Base-by-base conservation (phyloP, 169 alveolate species). In the Plasmodium adleri region DNA sequence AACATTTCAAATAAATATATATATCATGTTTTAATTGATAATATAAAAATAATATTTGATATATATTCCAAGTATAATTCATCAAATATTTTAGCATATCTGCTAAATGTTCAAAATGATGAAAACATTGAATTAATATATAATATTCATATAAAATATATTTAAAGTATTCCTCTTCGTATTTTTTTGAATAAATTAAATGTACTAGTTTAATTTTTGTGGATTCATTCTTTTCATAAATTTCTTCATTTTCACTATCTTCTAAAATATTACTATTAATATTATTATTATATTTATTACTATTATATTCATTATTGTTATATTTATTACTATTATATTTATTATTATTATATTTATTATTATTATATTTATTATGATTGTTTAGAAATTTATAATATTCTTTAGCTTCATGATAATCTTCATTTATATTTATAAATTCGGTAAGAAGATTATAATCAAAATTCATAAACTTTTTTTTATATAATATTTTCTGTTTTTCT, bases 11-110 rank as follows among this genome's bases (percentile, higher is more conserved):
- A 52, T 26, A 78, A 13, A 64, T n/a, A 20, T 63, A 3, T 28
- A 66, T 15, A 45, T 22, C 54, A 63, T 66, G 3, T 9, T 78
- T 78, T 78, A 66, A 3, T 56, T 78, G 89, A 24, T 66, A 78
- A 78, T 78, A 78, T 8, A 78, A 28, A 24, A 78, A 78, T 15
- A 64, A 47, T 64, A 24, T 8, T 8, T 78, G 80, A n/a, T 78
- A 78, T 8, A 63, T 20, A 20, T 66, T 78, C 68, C 76, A 64
- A 2, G 67, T 12, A 7, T 3, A 17, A 12, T 20, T 52, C 1
- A 78, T 49, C 17, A 66, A 66, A 26, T 39, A 17, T n/a, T 45
- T 45, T 50, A 66, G 39, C 2, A 39, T 64, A 24, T 66, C 76
- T 0, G 12, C 26, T 15, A 78, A 24, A 22, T 6, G 9, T 49